Evolutionary conservation across 805 yeast genomes (phyloP).

Genomic region (Candida patagonica): DNA sequence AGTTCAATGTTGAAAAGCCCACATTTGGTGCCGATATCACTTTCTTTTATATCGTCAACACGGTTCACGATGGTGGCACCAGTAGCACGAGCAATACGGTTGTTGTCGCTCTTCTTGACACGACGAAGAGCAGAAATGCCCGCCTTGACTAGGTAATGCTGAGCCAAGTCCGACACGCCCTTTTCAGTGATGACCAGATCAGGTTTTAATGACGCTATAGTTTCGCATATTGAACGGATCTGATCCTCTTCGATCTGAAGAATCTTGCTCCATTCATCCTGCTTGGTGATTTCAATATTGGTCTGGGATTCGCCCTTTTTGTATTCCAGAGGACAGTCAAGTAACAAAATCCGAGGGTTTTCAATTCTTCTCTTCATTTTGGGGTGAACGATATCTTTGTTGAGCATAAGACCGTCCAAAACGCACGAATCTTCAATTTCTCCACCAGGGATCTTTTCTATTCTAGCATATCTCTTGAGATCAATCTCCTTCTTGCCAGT

Average conservation of each 20-base stretch:
- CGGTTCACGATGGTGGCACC: constrained; percentile 97
- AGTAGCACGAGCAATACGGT: constrained; percentile 92
- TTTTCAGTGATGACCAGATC: constrained; percentile 94
- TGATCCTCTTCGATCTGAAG: constrained; percentile 97
- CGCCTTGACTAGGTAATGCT: constrained; percentile 88
- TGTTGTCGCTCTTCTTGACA: constrained; percentile 90
- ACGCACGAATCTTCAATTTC: constrained; percentile 86
- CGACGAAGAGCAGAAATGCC: constrained; percentile 90
- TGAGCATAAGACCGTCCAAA: constrained; percentile 82
- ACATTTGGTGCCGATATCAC: constrained; percentile 83
- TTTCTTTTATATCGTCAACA: constrained; percentile 84
- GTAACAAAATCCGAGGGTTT: constrained; percentile 78
- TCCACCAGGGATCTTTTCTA: constrained; percentile 97
- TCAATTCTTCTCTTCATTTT: constrained; percentile 87
- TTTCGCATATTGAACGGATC: constrained; percentile 78
- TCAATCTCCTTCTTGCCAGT: constrained; percentile 73
- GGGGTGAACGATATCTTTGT: constrained; percentile 98
- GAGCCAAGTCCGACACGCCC: constrained; percentile 97
- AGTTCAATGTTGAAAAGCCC: constrained; percentile 87
- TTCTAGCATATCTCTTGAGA: constrained; percentile 81
- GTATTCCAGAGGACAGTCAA: constrained; percentile 96
- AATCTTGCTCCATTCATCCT: constrained; percentile 92
- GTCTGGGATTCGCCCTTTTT: constrained; percentile 99
- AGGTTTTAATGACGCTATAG: constrained; percentile 75
- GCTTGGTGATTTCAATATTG: constrained; percentile 92